Evolutionary conservation across 805 yeast genomes (phyloP).

Genomic region (Yarrowia sp.): DNA sequence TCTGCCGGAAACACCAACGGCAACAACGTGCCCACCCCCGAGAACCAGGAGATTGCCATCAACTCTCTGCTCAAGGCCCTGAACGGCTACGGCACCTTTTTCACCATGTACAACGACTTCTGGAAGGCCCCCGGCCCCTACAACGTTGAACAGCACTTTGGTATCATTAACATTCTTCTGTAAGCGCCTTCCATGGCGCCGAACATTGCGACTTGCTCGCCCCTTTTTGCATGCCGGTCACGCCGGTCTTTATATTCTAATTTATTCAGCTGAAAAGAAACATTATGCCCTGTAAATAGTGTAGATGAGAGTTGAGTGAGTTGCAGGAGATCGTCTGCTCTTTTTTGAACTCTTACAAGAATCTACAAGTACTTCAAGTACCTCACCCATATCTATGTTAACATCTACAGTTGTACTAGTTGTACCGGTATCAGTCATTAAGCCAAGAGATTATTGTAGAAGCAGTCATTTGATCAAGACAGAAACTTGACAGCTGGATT

Average conservation of each 20-base stretch:
- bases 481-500: too few relatives aligned
- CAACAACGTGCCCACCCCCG: constrained; percentile 69
- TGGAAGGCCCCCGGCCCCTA: constrained; percentile 89
- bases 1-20: constrained; percentile 76
- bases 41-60: constrained; percentile 76
- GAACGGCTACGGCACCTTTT: constrained; percentile 62
- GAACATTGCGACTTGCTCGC: background rate
- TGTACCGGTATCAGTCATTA: too few relatives aligned
- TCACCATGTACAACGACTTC: constrained; percentile 81
- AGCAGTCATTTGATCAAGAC: too few relatives aligned
- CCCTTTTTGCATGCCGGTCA: constrained; percentile 11
- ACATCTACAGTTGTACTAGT: too few relatives aligned
- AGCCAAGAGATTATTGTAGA: too few relatives aligned
- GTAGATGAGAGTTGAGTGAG: too few relatives aligned
- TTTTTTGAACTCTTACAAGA: too few relatives aligned
- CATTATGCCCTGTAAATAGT: too few relatives aligned
- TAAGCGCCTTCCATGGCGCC: background rate
- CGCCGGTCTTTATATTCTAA: constrained; percentile 10
- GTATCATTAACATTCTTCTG: constrained; percentile 52
- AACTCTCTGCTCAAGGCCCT: constrained; percentile 63
- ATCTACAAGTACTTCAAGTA: too few relatives aligned
- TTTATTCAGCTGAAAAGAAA: constrained; percentile 1
- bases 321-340: too few relatives aligned
- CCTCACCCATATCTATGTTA: too few relatives aligned
- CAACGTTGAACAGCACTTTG: constrained; percentile 88